phyloP scores from a whole-genome alignment of 164 flowering plant species.

The Dillenia turbinata region DNA sequence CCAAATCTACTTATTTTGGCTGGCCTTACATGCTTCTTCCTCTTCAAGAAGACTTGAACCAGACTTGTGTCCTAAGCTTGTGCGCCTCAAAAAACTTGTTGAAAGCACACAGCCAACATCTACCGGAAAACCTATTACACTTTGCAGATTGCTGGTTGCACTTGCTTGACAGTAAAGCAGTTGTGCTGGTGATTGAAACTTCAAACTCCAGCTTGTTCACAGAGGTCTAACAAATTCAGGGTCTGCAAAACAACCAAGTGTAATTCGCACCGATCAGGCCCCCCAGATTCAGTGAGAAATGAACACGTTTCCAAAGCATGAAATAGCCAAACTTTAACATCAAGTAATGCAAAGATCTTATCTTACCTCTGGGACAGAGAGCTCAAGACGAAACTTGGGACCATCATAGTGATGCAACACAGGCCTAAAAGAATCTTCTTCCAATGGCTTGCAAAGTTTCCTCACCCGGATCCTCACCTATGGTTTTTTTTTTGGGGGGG shows the following conservation, averaged over 20 bases:
- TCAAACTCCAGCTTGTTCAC: conserved; percentile 61
- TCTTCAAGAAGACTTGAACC: conserved; percentile 1
- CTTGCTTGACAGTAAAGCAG: conserved; percentile 7
- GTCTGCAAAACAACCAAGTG: conserved; percentile 42
- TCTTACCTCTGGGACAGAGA: conserved; percentile 79
- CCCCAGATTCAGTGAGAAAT: neutral
- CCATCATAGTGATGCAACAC: conserved; percentile 83
- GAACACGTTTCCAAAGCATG: neutral
- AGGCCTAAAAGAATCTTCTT: conserved; percentile 86
- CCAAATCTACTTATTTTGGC: too few relatives aligned
- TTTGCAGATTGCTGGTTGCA: conserved; percentile 2
- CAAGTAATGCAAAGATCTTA: neutral
- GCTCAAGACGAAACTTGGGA: conserved; percentile 84
- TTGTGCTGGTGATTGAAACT: neutral
- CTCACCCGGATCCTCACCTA: conserved; percentile 68
- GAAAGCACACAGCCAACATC: conserved; percentile 21
- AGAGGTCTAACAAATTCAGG: conserved; percentile 66
- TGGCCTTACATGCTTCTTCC: neutral
- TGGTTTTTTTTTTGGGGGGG: neutral
- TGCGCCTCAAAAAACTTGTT: conserved; percentile 35
- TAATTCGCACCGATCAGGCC: neutral
- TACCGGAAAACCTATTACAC: conserved; percentile 14
- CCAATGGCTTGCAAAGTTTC: conserved; percentile 67
- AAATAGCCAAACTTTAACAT: conserved; percentile 1
- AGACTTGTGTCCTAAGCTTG: conserved; percentile 37